phyloP scores from a whole-genome alignment of 495 filamentous ascomycete species.

The Penicillium alfredii region DNA sequence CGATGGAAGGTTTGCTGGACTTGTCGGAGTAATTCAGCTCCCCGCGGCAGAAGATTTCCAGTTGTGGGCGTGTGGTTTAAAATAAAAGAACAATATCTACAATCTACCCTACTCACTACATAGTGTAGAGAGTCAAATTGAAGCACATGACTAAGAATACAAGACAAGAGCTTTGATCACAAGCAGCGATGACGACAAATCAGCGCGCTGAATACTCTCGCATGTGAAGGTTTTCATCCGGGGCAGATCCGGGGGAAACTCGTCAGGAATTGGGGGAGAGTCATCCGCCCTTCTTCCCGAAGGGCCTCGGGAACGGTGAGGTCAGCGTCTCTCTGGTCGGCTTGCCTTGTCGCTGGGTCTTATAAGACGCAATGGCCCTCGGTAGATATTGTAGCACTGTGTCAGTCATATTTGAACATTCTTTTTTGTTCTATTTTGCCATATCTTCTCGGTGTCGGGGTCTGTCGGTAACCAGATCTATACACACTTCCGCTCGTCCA shows the following conservation, averaged over 20 bases:
- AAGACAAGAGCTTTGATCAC: no score
- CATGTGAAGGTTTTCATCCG: constrained; percentile 25
- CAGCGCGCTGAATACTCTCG: no score
- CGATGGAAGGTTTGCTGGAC: background rate
- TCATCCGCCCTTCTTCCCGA: constrained; percentile 27
- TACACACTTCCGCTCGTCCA: constrained; percentile 42
- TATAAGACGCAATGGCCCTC: constrained; percentile 14
- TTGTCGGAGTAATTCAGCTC: constrained; percentile 12
- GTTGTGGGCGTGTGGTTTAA: background rate
- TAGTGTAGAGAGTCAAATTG: no score
- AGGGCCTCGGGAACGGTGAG: constrained; percentile 33
- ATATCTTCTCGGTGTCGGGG: background rate
- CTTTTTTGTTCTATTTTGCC: constrained; percentile 1
- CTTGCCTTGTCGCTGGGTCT: no score
- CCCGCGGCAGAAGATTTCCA: background rate
- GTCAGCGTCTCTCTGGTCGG: no score
- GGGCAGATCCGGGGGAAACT: constrained; percentile 10
- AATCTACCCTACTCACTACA: no score
- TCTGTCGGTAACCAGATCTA: background rate
- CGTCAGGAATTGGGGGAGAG: constrained; percentile 3
- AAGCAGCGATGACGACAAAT: no score
- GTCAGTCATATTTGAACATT: background rate
- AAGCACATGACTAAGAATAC: no score
- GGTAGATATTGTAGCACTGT: no score
- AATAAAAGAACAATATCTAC: no score